Evolutionary conservation across 2,329 filamentous ascomycete species (phyloP).

Genomic region (Neofusicoccum umdonicola): DNA sequence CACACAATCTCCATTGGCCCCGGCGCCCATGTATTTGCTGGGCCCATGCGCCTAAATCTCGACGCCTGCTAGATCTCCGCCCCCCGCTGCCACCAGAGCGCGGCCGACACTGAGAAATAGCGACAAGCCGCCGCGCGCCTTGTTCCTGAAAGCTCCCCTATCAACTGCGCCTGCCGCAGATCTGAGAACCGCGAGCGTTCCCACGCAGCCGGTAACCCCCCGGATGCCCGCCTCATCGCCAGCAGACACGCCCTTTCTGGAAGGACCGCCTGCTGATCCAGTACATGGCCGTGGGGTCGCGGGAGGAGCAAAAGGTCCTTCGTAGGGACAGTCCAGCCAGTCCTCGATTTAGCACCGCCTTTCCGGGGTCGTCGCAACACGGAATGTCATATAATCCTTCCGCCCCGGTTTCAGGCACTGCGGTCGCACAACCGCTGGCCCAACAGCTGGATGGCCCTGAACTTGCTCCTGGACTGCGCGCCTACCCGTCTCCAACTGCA

Average conservation of each 20-base stretch:
- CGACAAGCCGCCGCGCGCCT: slow-evolving; percentile 1
- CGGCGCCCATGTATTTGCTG: neutral
- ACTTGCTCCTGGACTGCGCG: neutral
- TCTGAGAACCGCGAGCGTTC: neutral
- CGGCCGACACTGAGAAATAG: slow-evolving; percentile 1
- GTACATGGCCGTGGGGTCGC: slow-evolving; percentile 37
- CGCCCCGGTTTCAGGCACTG: slow-evolving; percentile 29
- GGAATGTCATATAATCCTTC: slow-evolving; percentile 37
- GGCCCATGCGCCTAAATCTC: slow-evolving; percentile 15
- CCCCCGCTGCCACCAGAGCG: neutral
- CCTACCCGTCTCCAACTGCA: slow-evolving; percentile 19
- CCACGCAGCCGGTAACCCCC: neutral
- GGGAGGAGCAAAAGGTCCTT: slow-evolving; percentile 29
- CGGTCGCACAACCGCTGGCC: slow-evolving; percentile 20
- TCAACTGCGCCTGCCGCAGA: slow-evolving; percentile 7
- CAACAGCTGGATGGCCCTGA: slow-evolving; percentile 12
- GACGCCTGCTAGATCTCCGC: slow-evolving; percentile 2
- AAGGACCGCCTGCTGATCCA: slow-evolving; percentile 11
- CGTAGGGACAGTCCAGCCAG: slow-evolving; percentile 31
- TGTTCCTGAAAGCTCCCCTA: slow-evolving; percentile 13
- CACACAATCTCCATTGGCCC: slow-evolving; percentile 8
- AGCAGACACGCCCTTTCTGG: neutral
- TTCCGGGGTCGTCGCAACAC: slow-evolving; percentile 26
- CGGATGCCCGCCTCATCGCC: slow-evolving; percentile 9
- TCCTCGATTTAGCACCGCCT: slow-evolving; percentile 30